Base-by-base conservation (phyloP, 306 rosid genomes). In the Prosopis cineraria region DNA sequence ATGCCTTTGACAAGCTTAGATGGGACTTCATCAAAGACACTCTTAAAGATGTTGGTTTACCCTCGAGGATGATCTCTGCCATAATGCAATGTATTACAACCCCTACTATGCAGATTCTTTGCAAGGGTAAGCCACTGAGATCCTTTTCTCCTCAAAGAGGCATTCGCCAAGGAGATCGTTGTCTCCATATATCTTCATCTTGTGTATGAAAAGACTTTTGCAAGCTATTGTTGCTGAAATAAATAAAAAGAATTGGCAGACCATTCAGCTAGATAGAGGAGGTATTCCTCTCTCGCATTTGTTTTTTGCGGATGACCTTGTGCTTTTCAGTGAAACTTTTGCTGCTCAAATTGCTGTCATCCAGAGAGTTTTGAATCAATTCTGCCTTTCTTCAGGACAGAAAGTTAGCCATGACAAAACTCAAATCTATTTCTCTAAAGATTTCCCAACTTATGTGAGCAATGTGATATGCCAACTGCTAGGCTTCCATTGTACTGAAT, bases 11-110 rank as follows among this genome's bases (percentile, higher is more conserved):
- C 4, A 2, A 33, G 3, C 36, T 33, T 33, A 33, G 36, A 33
- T 44, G n/a, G 6, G 50, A 44, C 0, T 44, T 12, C 6, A 44
- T 44, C 13, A 3, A 44, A 14, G 50, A 44, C 0, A 44, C 6
- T 0, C 6, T 44, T 0, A 0, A 0, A 0, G 19, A 44, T 44
- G 50, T 14, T 2, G 6, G 19, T 2, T 12, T 44, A 2, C 36
- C 36, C 17, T 5, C 0, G 5, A 13, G 0, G 0, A 2, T 44
- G 6, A 0, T 44, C 1, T 0, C 0, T 0, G 2, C 13, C 5
- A 44, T 44, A 2, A 13, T 44, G 50, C 2, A 0, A 2, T 44
- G 50, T 1, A 44, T 44, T 1, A 12, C n/a, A 2, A 0, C 50
- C 5, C 0, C 50, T 6, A 1, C 19, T 0, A 44, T 44, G 50